Base-by-base conservation (phyloP, 352 stramenopile species). In the Globisporangium paroecandrum region DNA sequence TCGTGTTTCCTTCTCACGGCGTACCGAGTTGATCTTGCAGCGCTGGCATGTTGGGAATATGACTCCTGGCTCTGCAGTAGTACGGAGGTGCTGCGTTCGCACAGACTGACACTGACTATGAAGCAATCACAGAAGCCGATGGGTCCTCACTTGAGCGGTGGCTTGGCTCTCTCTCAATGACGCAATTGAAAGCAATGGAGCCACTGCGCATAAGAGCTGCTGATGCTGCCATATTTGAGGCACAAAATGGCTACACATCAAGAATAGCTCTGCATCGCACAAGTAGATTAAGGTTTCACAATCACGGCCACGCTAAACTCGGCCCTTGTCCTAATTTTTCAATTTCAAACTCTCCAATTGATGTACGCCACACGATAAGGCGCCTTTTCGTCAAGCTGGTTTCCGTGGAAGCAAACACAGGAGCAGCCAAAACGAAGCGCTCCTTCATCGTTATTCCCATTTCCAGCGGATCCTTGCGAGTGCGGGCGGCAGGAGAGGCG, bases 11-110 rank as follows among this genome's bases (percentile, higher is more conserved):
- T 7, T 20, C 12, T 8, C 41, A n/a, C 4, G 41, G 3, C 13
- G 13, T 58, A 87, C 79, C 71, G 24, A 87, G 65, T 62, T 82
- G 69, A 38, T 82, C 77, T 29, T 81, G 74, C 25, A 82, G 64
- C 64, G 73, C 70, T 18, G 74, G 75, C 79, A 85, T 87, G 18
- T 59, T 59, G 15, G 3, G 4, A 18, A 43, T 59, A 18, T 3
- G 18, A 15, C 27, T 59, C 27, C n/a, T 43, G 15, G 8, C 9
- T 18, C 6, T 41, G 7, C 20, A 25, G 54, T 41, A 7, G 34
- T 58, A 20, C 13, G 12, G 41, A 47, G 41, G 41, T 47, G 41
- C 13, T 47, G 41, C 13, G 20, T n/a, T n/a, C 41, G 15, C 41
- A n/a, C 41, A n/a, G 41, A 47, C 13, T 47, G 13, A n/a, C 13